phyloP scores from a whole-genome alignment of 2,329 filamentous ascomycete species.

The Curvularia hawaiiensis region DNA sequence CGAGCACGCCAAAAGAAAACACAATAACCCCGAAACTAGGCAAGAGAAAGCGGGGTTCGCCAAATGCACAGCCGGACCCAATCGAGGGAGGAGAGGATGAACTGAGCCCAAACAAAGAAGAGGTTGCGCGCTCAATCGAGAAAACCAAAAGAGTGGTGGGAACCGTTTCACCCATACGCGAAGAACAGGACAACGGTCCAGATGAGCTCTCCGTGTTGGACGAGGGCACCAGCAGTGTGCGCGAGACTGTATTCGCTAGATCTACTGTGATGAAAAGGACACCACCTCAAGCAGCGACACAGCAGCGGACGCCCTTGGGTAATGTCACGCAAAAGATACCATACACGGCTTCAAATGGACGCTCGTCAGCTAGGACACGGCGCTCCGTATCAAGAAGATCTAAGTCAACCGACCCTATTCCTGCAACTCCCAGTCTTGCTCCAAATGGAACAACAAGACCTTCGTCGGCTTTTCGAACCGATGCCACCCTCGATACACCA shows the following conservation, averaged over 20 bases:
- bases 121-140: slow-evolving; percentile 33
- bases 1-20: slow-evolving; percentile 22
- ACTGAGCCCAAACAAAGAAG: slow-evolving; percentile 39
- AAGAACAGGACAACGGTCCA: slow-evolving; percentile 32
- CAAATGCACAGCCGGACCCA: slow-evolving; percentile 19
- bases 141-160: slow-evolving; percentile 33
- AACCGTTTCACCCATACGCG: slow-evolving; percentile 30
- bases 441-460: slow-evolving; percentile 18
- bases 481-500: slow-evolving; percentile 22
- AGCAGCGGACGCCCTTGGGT: slow-evolving; percentile 10
- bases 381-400: slow-evolving; percentile 20
- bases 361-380: slow-evolving; percentile 19
- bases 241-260: slow-evolving; percentile 15
- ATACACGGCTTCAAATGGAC: slow-evolving; percentile 5
- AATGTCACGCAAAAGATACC: slow-evolving; percentile 16
- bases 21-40: slow-evolving; percentile 39
- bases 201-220: slow-evolving; percentile 39
- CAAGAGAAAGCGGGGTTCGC: slow-evolving; percentile 42
- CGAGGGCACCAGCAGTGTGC: slow-evolving; percentile 23
- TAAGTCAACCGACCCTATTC: slow-evolving; percentile 29
- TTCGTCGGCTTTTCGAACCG: slow-evolving; percentile 19
- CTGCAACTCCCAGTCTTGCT: slow-evolving; percentile 32
- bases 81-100: slow-evolving; percentile 39
- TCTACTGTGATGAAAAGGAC: slow-evolving; percentile 19
- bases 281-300: slow-evolving; percentile 16